Evolutionary conservation across 2,329 filamentous ascomycete genomes (phyloP).

Genomic region (Ophiostoma australiae): DNA sequence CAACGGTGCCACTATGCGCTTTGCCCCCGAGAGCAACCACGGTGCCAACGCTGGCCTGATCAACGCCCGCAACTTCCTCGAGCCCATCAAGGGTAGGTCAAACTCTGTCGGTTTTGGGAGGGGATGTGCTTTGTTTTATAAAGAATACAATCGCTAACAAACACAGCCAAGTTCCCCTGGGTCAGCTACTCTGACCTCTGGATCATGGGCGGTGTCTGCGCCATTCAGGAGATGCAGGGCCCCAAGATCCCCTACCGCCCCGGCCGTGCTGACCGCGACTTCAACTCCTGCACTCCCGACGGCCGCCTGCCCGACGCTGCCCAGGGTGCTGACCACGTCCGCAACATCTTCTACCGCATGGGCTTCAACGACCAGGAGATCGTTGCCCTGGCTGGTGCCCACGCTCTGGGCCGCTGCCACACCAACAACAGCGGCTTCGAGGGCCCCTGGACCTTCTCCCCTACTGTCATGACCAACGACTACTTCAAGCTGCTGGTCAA

Average conservation of each 20-base stretch:
- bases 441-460: conserved; percentile 89
- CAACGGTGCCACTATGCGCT: conserved; percentile 97
- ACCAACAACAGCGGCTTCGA: conserved; percentile 79
- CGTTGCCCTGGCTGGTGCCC: conserved; percentile 79
- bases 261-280: conserved; percentile 74
- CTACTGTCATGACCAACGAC: conserved; percentile 89
- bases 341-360: conserved; percentile 93
- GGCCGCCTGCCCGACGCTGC: conserved; percentile 70
- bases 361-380: conserved; percentile 97
- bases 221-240: conserved; percentile 93
- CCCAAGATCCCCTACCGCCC: conserved; percentile 83
- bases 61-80: conserved; percentile 83
- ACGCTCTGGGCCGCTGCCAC: conserved; percentile 84
- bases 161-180: conserved; percentile 76
- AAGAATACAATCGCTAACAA: background rate
- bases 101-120: conserved; percentile 29
- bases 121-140: too few relatives aligned
- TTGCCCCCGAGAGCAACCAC: conserved; percentile 80
- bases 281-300: conserved; percentile 83
- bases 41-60: conserved; percentile 90
- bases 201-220: conserved; percentile 80
- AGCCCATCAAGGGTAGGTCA: conserved; percentile 78
- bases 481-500: conserved; percentile 83
- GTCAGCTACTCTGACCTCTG: conserved; percentile 95
- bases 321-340: conserved; percentile 75